Evolutionary conservation across 768 basidiomycete genomes (phyloP), one percentile per base, ranked within the genome.

Genomic region (Pholiota microspora): DNA sequence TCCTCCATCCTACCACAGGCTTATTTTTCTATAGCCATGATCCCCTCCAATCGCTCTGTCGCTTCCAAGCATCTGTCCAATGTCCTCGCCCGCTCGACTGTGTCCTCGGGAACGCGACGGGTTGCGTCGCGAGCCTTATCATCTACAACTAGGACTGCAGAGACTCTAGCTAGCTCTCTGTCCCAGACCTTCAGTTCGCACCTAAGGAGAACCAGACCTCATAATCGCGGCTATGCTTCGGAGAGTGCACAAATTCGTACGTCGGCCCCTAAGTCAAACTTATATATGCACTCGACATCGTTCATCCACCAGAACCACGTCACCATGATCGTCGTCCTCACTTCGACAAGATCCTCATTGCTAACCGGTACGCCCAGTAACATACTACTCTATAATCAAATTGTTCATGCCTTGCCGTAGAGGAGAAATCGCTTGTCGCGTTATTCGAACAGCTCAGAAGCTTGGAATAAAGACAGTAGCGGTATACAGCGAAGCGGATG

Each of bases 391-490:
- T 18, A 23, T 28, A 10, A 40, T 24, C 23, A 27, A 53, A 18
- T 31, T 34, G 45, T 9, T 54, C 21, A 29, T 40, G 55, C 13
- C 35, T 4, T 51, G 1, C 25, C 9, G 12, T 57, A 96, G 94
- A 69, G 94, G 94, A 45, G 94, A 98, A 71, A 98, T 98, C 59
- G 94, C 94, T 4, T 97, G 95, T 69, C 86, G 94, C 16, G 92
- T 98, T 40, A 96, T 96, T 52, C 86, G 90, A 23, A 96, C 94
- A 0, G 92, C 92, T 2, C 84, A 78, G 69, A 89, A 88, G 65
- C 75, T 97, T 3, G 94, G 95, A 0, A 88, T 97, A 67, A 86
- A 82, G 77, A 94, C 92, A 0, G 94, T 97, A 13, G 94, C 94
- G 0, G 90, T 98, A 6, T 97, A 89, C 66, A 92, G 89, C 56